A percentile compares a stretch with the other conserved stretches of the same genome.
Conservation (phyloP, 2,329 filamentous ascomycete genomes). For the Colletotrichum sp. region DNA sequence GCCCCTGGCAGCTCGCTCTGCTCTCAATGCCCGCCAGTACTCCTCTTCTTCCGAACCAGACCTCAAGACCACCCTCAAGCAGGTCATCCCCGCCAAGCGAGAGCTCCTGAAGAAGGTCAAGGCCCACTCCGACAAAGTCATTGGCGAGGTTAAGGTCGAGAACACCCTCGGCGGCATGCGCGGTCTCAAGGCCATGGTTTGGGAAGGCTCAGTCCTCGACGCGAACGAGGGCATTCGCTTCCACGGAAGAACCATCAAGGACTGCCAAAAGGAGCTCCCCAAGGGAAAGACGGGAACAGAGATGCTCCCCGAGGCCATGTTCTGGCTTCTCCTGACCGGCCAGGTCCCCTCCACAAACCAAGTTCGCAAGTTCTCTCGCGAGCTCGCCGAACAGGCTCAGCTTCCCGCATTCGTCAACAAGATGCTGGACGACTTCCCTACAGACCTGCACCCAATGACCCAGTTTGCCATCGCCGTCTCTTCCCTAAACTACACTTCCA, state of each 20-base stretch:
- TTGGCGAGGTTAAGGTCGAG: slow-evolving; percentile 92
- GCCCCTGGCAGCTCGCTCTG: slow-evolving; percentile 30
- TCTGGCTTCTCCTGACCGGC: slow-evolving; percentile 96
- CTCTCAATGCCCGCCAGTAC: slow-evolving; percentile 49
- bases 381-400: slow-evolving; percentile 84
- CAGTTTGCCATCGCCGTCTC: slow-evolving; percentile 95
- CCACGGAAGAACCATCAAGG: slow-evolving; percentile 97
- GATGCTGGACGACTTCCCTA: slow-evolving; percentile 90
- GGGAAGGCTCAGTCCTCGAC: slow-evolving; percentile 97
- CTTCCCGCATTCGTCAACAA: slow-evolving; percentile 84
- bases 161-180: slow-evolving; percentile 97
- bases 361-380: slow-evolving; percentile 80
- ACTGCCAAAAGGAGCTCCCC: slow-evolving; percentile 91
- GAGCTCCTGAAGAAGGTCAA: slow-evolving; percentile 96
- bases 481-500: slow-evolving; percentile 92
- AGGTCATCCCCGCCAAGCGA: slow-evolving; percentile 87
- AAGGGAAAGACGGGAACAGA: slow-evolving; percentile 92
- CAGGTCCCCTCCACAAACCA: slow-evolving; percentile 85
- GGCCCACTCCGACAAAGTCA: slow-evolving; percentile 77
- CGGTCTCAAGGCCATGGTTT: slow-evolving; percentile 96
- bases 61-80: slow-evolving; percentile 85
- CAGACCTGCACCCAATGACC: slow-evolving; percentile 95
- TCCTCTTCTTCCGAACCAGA: slow-evolving; percentile 80
- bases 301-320: slow-evolving; percentile 99
- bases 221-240: slow-evolving; percentile 98